phyloP scores from a whole-genome alignment of 2,329 filamentous ascomycete species.

The Colletotrichum tofieldiae region DNA sequence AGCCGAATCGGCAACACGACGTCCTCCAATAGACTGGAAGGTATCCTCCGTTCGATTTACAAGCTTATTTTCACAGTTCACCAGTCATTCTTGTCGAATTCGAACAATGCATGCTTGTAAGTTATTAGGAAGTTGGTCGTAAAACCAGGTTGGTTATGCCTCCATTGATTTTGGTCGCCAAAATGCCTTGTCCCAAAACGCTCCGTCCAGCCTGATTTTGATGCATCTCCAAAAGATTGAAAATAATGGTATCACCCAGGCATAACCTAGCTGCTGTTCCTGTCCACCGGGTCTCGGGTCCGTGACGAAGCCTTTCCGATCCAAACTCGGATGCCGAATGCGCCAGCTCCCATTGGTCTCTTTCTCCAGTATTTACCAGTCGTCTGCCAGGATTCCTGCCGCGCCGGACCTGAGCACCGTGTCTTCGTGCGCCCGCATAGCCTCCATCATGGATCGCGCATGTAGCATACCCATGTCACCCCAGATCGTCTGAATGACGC shows the following conservation, averaged over 20 bases:
- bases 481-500: conserved; percentile 65
- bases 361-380: conserved; percentile 24
- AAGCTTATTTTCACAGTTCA: too few relatives aligned
- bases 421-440: conserved; percentile 53
- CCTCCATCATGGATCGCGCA: conserved; percentile 61
- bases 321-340: not conserved
- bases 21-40: too few relatives aligned
- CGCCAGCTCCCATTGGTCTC: conserved; percentile 6
- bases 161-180: not conserved
- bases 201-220: not conserved
- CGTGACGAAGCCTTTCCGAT: not conserved
- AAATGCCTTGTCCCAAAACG: not conserved
- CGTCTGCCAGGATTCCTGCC: conserved; percentile 39
- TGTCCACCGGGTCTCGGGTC: not conserved
- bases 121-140: not conserved
- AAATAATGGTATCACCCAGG: conserved; percentile 34
- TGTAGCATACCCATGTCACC: conserved; percentile 67
- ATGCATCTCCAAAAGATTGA: conserved; percentile 3
- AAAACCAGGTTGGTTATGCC: not conserved
- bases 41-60: too few relatives aligned
- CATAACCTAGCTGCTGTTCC: conserved; percentile 12
- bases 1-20: not conserved
- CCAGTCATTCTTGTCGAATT: not conserved
- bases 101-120: not conserved
- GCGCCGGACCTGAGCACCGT: conserved; percentile 37